phyloP scores from a whole-genome alignment of 2,329 filamentous ascomycete species.

The Zymoseptoria ardabiliae region DNA sequence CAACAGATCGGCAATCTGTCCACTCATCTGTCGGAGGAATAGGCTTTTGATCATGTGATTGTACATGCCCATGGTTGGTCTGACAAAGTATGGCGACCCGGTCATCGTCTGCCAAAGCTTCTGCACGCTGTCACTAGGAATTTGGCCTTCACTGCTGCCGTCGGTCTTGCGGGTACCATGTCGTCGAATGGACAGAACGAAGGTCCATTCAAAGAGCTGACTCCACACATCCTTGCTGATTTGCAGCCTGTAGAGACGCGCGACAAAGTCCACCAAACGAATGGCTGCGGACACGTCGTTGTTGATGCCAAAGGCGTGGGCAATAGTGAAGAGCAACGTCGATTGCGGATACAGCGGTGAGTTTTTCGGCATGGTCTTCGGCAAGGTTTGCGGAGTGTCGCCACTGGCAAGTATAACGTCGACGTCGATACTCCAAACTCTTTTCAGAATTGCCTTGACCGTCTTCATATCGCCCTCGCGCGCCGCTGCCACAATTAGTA shows the following conservation, averaged over 20 bases:
- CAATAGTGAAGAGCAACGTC: conserved; percentile 57
- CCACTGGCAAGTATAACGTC: conserved; percentile 32
- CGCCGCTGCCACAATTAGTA: conserved; percentile 46
- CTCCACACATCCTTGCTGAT: conserved; percentile 57
- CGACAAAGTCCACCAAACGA: conserved; percentile 55
- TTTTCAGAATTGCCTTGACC: conserved; percentile 43
- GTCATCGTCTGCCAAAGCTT: conserved; percentile 55
- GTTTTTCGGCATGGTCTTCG: conserved; percentile 35
- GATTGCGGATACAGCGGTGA: conserved; percentile 53
- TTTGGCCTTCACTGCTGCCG: conserved; percentile 25
- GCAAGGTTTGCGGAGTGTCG: conserved; percentile 27
- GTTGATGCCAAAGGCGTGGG: conserved; percentile 61
- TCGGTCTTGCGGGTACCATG: conserved; percentile 21
- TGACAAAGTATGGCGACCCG: conserved; percentile 48
- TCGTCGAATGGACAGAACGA: conserved; percentile 44
- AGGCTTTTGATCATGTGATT: conserved; percentile 29
- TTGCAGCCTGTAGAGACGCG: conserved; percentile 49
- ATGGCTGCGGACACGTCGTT: conserved; percentile 54
- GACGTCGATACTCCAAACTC: conserved; percentile 50
- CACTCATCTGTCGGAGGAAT: conserved; percentile 6
- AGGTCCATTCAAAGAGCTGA: conserved; percentile 60
- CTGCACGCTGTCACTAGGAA: conserved; percentile 41
- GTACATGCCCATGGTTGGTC: conserved; percentile 52
- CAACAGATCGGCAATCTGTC: conserved; percentile 21
- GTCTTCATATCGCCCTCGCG: conserved; percentile 45